Evolutionary conservation across 2,329 filamentous ascomycete species (phyloP).

Genomic region (Thielaviopsis punctulata): DNA sequence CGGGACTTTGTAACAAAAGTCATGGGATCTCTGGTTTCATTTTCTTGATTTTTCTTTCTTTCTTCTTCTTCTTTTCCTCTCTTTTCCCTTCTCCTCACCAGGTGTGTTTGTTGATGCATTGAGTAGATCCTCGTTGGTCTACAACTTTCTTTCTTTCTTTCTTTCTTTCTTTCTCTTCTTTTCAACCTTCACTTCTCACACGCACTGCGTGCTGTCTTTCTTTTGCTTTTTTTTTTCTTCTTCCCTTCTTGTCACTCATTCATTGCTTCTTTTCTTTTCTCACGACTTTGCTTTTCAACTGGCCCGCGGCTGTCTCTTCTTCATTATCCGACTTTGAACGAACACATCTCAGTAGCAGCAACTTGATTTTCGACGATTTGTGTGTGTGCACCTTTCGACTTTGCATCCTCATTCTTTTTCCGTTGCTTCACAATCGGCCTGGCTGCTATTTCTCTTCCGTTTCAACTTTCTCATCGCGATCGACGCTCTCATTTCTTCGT

Average conservation of each 20-base stretch:
- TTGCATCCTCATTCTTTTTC: neutral
- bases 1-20: neutral
- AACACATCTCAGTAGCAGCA: too few species aligned
- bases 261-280: neutral
- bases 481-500: neutral
- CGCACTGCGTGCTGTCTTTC: slow-evolving; percentile 8
- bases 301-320: neutral
- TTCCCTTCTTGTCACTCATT: slow-evolving; percentile 1
- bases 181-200: neutral
- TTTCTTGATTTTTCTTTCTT: neutral
- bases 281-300: neutral
- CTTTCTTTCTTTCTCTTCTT: neutral
- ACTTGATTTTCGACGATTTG: too few species aligned
- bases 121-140: neutral
- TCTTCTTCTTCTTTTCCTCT: neutral
- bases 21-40: neutral
- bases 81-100: neutral
- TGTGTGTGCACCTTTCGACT: neutral
- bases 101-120: neutral
- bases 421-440: neutral
- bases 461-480: neutral
- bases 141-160: neutral
- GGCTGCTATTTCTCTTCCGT: slow-evolving; percentile 4
- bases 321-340: neutral
- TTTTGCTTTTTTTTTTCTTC: neutral